A percentile compares a stretch with the other conserved stretches of the same genome.
These are phyloP conservation scores for Komagataella phaffii DNA, from an alignment of 805 yeast species.

Conservation along the genomic window DNA sequence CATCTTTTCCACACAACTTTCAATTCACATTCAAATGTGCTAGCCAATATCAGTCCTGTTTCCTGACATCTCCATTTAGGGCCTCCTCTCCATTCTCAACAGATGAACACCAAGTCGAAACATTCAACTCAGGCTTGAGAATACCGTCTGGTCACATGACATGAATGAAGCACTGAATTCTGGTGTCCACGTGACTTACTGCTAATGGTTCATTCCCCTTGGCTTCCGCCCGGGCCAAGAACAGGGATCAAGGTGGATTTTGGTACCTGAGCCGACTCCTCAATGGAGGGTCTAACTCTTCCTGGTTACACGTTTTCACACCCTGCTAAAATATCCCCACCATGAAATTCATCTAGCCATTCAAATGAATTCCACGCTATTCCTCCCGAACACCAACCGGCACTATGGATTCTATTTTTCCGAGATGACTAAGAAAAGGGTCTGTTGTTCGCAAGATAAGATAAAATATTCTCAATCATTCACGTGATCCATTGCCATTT, in stretches of 20 bases:
- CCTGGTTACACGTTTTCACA: not conserved
- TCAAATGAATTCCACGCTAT: no score
- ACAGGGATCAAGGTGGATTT: not conserved
- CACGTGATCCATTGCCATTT: not conserved
- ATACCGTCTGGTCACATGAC: not conserved
- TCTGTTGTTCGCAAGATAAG: not conserved
- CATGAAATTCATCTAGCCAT: no score
- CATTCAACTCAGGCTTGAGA: not conserved
- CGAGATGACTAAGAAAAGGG: not conserved
- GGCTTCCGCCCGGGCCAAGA: not conserved
- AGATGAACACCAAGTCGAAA: not conserved
- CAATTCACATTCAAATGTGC: no score
- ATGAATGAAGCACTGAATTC: no score
- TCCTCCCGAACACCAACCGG: not conserved
- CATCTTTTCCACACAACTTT: no score
- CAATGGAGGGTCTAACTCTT: not conserved
- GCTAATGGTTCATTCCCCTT: not conserved
- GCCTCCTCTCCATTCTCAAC: not conserved
- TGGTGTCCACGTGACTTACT: not conserved
- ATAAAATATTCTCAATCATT: no score
- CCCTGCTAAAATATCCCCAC: not conserved
- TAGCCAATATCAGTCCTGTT: no score
- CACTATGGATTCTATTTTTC: not conserved
- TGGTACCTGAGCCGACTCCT: no score
- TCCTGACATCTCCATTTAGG: no score